phyloP scores from a whole-genome alignment of 2,329 filamentous ascomycete genomes.

The Lasiodiplodia sp. region DNA sequence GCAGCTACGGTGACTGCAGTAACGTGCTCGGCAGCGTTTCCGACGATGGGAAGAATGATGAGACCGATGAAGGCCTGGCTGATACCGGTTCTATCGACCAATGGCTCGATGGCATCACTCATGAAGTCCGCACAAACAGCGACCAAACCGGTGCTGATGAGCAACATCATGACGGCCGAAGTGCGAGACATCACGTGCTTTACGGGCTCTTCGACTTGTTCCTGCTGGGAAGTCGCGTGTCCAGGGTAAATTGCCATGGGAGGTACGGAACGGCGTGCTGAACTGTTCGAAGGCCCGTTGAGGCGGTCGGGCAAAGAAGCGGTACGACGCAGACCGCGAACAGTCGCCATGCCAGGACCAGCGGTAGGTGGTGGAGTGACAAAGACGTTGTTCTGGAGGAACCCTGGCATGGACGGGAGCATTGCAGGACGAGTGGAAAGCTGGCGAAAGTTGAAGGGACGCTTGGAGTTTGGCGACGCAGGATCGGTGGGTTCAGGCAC shows the following conservation, averaged over 20 bases:
- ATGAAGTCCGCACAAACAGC: conserved; percentile 75
- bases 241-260: conserved; percentile 1
- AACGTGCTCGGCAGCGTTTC: conserved; percentile 82
- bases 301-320: conserved; percentile 48
- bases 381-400: conserved; percentile 75
- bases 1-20: conserved; percentile 80
- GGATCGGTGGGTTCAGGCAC: conserved; percentile 12
- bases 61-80: conserved; percentile 80
- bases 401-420: conserved; percentile 61
- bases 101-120: conserved; percentile 74
- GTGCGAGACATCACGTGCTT: conserved; percentile 62
- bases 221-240: conserved; percentile 3
- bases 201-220: conserved; percentile 39
- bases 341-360: conserved; percentile 41
- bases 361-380: conserved; percentile 38
- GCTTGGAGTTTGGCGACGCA: conserved; percentile 52
- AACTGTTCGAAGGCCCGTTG: conserved; percentile 34
- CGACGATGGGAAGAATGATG: conserved; percentile 82
- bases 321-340: conserved; percentile 45
- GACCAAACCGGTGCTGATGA: conserved; percentile 63
- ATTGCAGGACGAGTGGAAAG: conserved; percentile 55
- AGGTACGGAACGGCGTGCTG: not conserved
- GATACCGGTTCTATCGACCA: conserved; percentile 66
- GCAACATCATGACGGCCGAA: conserved; percentile 62
- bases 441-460: conserved; percentile 60